phyloP scores from a whole-genome alignment of 73 alveolate species.

The Tetrahymena thermophila region DNA sequence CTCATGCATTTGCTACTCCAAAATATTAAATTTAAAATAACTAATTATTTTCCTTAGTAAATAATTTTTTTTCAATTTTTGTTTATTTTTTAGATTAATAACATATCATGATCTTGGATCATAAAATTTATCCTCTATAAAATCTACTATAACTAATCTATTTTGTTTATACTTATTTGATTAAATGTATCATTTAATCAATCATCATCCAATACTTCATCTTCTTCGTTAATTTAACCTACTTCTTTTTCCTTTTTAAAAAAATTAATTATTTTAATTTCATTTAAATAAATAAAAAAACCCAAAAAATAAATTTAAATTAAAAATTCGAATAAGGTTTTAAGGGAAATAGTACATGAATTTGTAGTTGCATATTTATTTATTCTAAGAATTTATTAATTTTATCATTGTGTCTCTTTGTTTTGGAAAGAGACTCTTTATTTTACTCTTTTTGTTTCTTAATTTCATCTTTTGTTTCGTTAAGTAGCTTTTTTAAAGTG shows the following conservation, averaged over 20 bases:
- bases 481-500: neutral
- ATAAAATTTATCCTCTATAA: too few relatives aligned
- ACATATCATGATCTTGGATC: too few relatives aligned
- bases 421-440: neutral
- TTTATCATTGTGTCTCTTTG: neutral
- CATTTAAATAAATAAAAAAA: too few relatives aligned
- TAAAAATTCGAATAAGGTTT: neutral
- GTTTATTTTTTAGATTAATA: too few relatives aligned
- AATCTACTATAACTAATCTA: too few relatives aligned
- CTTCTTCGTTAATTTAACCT: neutral
- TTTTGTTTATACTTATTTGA: neutral
- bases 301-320: neutral
- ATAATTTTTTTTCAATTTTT: too few relatives aligned
- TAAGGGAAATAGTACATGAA: neutral
- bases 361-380: neutral
- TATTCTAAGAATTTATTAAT: neutral
- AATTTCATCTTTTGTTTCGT: neutral
- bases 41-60: too few relatives aligned
- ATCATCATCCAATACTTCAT: neutral
- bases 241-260: neutral
- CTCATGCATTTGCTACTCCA: too few relatives aligned
- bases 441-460: neutral
- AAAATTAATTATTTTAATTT: too few relatives aligned
- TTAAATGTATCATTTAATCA: neutral
- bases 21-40: too few relatives aligned